phyloP scores from a whole-genome alignment of 768 basidiomycete species.

The Tricholoma bakamatsutake region DNA sequence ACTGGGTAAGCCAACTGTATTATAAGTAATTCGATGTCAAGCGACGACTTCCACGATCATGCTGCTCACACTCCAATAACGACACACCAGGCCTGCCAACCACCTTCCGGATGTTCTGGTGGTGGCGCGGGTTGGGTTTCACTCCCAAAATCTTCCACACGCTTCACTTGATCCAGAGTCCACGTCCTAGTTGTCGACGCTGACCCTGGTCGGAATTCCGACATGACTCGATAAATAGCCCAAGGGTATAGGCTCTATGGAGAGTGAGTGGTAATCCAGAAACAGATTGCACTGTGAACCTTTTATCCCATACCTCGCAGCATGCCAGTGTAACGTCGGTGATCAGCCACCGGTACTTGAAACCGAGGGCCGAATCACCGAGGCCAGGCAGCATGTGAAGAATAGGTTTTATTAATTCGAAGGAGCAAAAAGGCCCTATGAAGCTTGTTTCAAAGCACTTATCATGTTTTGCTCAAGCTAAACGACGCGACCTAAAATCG shows the following conservation, averaged over 20 bases:
- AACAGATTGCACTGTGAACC: not conserved
- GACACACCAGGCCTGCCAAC: conserved; percentile 20
- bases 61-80: conserved; percentile 20
- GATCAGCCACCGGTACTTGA: not conserved
- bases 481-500: not conserved
- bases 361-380: not conserved
- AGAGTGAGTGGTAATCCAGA: not conserved
- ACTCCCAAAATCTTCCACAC: not conserved
- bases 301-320: not conserved
- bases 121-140: not conserved
- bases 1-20: conserved; percentile 20
- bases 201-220: not conserved
- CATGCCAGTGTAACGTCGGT: not conserved
- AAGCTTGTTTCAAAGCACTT: not conserved
- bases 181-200: not conserved
- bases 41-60: not conserved
- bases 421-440: not conserved
- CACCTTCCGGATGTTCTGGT: conserved; percentile 15
- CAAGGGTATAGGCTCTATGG: not conserved
- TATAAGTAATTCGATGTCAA: not conserved
- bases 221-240: not conserved
- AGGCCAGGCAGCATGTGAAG: not conserved
- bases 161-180: not conserved
- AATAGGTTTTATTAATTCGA: not conserved
- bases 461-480: not conserved